Evolutionary conservation across 148 eudicot species (phyloP).

Genomic region (Nyssa sinensis): DNA sequence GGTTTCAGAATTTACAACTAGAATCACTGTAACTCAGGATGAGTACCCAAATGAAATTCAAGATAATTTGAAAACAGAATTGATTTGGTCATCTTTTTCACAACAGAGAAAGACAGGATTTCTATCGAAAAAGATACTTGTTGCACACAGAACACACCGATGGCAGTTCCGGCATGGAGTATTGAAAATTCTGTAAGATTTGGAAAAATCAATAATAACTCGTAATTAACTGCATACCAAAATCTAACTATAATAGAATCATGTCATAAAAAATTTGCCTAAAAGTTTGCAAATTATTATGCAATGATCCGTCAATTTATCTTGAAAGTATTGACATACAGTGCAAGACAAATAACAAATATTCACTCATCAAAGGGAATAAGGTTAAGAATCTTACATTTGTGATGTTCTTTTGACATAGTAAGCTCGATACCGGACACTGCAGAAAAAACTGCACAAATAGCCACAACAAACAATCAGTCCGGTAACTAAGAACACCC

Average conservation of each 20-base stretch:
- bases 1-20: neutral
- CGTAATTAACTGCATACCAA: neutral
- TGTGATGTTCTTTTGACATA: constrained; percentile 78
- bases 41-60: neutral
- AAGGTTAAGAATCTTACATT: constrained; percentile 56
- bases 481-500: neutral
- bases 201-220: neutral
- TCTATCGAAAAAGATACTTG: neutral
- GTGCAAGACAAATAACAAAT: neutral
- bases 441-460: constrained; percentile 80
- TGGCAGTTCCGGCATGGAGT: neutral
- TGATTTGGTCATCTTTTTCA: neutral
- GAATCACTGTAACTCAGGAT: neutral
- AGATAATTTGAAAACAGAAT: neutral
- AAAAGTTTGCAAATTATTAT: constrained; percentile 1
- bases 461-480: constrained; percentile 14
- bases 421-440: constrained; percentile 91
- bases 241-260: neutral
- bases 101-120: neutral
- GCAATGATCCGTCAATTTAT: neutral
- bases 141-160: too few relatives aligned
- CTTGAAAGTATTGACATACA: neutral
- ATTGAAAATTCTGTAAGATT: neutral
- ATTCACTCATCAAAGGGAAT: neutral
- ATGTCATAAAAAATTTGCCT: neutral